Conservation (phyloP, 1,284 basidiomycete genomes). For the Ceratobasidium sp. region DNA sequence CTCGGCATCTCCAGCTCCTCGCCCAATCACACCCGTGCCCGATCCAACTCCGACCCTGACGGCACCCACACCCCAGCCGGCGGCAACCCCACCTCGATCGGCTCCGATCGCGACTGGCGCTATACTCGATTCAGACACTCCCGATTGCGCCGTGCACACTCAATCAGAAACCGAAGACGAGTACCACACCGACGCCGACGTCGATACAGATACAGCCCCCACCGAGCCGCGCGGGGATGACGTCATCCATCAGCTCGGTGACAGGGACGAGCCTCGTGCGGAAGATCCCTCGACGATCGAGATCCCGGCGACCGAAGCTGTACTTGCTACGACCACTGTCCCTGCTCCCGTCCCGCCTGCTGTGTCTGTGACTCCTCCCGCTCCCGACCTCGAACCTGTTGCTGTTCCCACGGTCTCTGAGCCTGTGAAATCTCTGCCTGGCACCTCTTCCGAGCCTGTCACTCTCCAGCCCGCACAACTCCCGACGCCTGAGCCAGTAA, state of each 20-base stretch:
- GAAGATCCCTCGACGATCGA: background rate
- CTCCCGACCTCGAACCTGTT: background rate
- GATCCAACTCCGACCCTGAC: background rate
- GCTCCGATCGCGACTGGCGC: background rate
- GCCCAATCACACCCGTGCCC: background rate
- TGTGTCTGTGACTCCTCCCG: background rate
- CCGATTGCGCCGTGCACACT: background rate
- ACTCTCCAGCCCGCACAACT: no score
- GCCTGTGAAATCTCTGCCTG: background rate
- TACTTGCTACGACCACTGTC: background rate
- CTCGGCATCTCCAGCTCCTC: background rate
- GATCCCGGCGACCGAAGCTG: background rate
- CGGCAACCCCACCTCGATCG: background rate
- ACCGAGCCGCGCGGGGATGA: constrained; percentile 6
- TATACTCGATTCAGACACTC: background rate
- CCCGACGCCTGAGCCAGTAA: no score
- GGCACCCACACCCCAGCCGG: background rate
- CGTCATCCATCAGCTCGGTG: background rate
- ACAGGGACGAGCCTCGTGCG: background rate
- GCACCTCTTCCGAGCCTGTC: background rate
- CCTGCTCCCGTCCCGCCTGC: background rate
- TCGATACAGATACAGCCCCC: constrained; percentile 8
- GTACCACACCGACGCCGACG: background rate
- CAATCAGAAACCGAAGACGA: no score
- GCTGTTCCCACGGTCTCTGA: background rate